A percentile compares a stretch with the other conserved stretches of the same genome.
These are phyloP conservation scores for Spongospora subterranea DNA, from an alignment of 208 protist genomes.

Conservation along the genomic window DNA sequence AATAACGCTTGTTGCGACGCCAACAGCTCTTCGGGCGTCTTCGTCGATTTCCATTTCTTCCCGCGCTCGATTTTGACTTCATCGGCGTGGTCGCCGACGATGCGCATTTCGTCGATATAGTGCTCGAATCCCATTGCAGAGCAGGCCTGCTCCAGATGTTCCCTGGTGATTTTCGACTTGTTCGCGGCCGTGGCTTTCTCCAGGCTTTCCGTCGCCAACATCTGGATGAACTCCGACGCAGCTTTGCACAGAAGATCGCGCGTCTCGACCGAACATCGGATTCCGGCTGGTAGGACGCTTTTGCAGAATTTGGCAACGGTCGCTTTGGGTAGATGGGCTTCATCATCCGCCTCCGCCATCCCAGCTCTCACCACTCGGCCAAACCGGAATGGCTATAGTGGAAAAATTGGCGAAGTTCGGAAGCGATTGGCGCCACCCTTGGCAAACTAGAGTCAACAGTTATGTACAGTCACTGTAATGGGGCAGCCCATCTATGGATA, in stretches of 20 bases:
- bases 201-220: constrained; percentile 34
- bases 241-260: constrained; percentile 24
- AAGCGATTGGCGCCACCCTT: no score
- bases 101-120: neutral
- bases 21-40: constrained; percentile 46
- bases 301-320: constrained; percentile 47
- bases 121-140: neutral
- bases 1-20: constrained; percentile 51
- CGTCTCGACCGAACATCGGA: constrained; percentile 1
- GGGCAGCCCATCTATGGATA: no score
- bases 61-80: constrained; percentile 49
- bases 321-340: constrained; percentile 28
- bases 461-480: no score
- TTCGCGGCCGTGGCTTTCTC: constrained; percentile 40
- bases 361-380: no score
- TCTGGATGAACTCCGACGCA: constrained; percentile 22
- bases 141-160: constrained; percentile 56
- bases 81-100: constrained; percentile 9
- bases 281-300: neutral
- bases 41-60: constrained; percentile 32
- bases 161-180: constrained; percentile 47
- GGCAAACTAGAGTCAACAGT: no score
- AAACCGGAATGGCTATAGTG: no score
- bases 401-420: no score
- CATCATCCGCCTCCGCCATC: constrained; percentile 43